phyloP scores from a whole-genome alignment of 2,329 filamentous ascomycete genomes.

The Periconia digitata region DNA sequence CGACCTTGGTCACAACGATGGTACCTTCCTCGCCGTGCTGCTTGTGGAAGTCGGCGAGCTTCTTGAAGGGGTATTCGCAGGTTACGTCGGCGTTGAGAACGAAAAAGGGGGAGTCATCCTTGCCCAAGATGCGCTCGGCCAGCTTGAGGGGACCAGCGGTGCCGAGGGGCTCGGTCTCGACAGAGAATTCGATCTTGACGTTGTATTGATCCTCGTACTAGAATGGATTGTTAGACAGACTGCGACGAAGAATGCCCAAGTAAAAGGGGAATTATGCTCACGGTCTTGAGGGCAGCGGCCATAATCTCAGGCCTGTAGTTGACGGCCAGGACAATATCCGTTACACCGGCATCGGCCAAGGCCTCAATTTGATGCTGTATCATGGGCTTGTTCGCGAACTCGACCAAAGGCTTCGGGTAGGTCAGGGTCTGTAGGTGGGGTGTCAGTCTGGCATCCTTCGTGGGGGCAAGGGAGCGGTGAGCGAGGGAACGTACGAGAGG shows the following conservation, averaged over 20 bases:
- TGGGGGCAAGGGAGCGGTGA: slow-evolving; percentile 19
- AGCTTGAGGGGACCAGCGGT: slow-evolving; percentile 95
- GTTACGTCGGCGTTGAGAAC: slow-evolving; percentile 98
- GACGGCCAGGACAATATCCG: slow-evolving; percentile 95
- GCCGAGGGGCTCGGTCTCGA: slow-evolving; percentile 92
- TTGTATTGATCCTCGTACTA: slow-evolving; percentile 88
- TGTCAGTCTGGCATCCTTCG: slow-evolving; percentile 9
- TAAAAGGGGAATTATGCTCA: slow-evolving; percentile 47
- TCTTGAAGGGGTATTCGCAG: slow-evolving; percentile 93
- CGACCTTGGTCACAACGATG: slow-evolving; percentile 97
- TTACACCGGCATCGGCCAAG: slow-evolving; percentile 89
- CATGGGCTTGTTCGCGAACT: slow-evolving; percentile 99
- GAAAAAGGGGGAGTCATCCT: slow-evolving; percentile 95
- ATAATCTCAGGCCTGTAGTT: slow-evolving; percentile 99
- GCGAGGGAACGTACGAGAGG: slow-evolving; percentile 68
- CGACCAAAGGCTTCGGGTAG: slow-evolving; percentile 93
- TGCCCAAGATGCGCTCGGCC: slow-evolving; percentile 85
- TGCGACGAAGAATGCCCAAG: slow-evolving; percentile 4
- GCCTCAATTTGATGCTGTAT: slow-evolving; percentile 98
- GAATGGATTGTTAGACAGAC: slow-evolving; percentile 10
- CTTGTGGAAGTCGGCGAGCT: slow-evolving; percentile 90
- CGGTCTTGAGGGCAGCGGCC: slow-evolving; percentile 89
- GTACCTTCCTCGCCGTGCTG: slow-evolving; percentile 92
- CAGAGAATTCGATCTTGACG: slow-evolving; percentile 94
- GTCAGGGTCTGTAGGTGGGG: slow-evolving; percentile 74